Evolutionary conservation across 352 stramenopile species (phyloP).

Genomic region (Globisporangium viniferum): DNA sequence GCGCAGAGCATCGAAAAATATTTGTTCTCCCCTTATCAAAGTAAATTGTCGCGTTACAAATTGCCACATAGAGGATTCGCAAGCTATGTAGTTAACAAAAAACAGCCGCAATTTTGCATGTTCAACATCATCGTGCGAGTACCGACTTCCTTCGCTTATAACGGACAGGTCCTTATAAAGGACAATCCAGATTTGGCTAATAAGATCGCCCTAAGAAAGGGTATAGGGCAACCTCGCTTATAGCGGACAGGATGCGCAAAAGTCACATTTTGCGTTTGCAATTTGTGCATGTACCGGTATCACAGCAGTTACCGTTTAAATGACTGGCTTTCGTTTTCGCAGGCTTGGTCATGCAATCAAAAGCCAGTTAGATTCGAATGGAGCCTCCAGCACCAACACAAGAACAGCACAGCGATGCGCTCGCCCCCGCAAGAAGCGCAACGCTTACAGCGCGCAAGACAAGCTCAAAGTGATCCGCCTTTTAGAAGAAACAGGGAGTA

Average conservation of each 20-base stretch:
- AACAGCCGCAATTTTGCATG: too few relatives aligned
- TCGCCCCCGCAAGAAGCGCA: background rate
- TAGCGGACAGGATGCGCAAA: background rate
- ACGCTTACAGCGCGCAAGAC: background rate
- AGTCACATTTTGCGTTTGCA: background rate
- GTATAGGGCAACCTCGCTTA: background rate
- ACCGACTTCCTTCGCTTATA: background rate
- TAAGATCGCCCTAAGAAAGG: background rate
- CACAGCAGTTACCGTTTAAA: too few relatives aligned
- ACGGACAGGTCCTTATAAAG: background rate
- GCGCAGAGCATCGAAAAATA: too few relatives aligned
- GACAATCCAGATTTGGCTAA: background rate
- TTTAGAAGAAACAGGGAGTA: background rate
- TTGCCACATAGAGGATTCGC: too few relatives aligned
- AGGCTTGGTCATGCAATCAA: too few relatives aligned
- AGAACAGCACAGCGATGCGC: background rate
- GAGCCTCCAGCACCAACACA: background rate
- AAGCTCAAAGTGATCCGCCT: background rate
- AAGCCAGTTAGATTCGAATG: background rate
- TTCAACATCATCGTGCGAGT: too few relatives aligned
- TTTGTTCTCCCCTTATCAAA: too few relatives aligned
- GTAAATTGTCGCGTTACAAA: too few relatives aligned
- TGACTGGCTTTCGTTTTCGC: too few relatives aligned
- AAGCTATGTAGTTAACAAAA: too few relatives aligned
- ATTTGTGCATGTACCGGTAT: too few relatives aligned